phyloP scores from a whole-genome alignment of 2,329 filamentous ascomycete species.

The Fusarium succisae region DNA sequence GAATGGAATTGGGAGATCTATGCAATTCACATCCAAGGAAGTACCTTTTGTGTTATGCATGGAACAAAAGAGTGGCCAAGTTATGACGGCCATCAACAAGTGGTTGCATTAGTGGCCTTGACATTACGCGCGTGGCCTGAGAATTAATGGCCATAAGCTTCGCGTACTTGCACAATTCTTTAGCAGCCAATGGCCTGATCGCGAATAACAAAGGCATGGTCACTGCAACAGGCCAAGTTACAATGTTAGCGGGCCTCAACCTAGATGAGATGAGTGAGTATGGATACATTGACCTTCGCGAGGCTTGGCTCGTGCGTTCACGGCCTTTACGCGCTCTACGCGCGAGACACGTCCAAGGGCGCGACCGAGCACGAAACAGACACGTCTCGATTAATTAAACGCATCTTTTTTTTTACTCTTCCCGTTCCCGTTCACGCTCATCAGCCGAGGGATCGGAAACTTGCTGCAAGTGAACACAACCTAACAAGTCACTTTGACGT shows the following conservation, averaged over 20 bases:
- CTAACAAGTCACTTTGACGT: constrained; percentile 37
- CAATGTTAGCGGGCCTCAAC: constrained; percentile 11
- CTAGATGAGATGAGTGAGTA: background rate
- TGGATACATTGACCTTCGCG: background rate
- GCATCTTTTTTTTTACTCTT: constrained; percentile 30
- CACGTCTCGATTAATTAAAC: constrained; percentile 53
- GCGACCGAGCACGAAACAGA: constrained; percentile 56
- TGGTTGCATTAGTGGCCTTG: constrained; percentile 37
- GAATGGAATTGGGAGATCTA: background rate
- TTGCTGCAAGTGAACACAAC: constrained; percentile 36
- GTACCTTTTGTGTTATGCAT: background rate
- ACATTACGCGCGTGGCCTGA: constrained; percentile 8
- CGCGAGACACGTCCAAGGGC: constrained; percentile 44
- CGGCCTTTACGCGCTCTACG: constrained; percentile 37
- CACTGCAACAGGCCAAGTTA: constrained; percentile 5
- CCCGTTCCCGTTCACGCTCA: constrained; percentile 17
- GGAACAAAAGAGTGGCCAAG: constrained; percentile 13
- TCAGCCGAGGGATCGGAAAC: constrained; percentile 17
- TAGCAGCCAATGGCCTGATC: constrained; percentile 1
- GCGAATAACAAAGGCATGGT: constrained; percentile 7
- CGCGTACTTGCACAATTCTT: background rate
- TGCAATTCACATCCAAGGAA: background rate
- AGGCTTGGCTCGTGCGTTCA: constrained; percentile 33
- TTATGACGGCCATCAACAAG: constrained; percentile 25
- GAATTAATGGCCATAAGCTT: constrained; percentile 18